Evolutionary conservation across 768 basidiomycete genomes (phyloP).

Genomic region (Mycena albidolilacea): DNA sequence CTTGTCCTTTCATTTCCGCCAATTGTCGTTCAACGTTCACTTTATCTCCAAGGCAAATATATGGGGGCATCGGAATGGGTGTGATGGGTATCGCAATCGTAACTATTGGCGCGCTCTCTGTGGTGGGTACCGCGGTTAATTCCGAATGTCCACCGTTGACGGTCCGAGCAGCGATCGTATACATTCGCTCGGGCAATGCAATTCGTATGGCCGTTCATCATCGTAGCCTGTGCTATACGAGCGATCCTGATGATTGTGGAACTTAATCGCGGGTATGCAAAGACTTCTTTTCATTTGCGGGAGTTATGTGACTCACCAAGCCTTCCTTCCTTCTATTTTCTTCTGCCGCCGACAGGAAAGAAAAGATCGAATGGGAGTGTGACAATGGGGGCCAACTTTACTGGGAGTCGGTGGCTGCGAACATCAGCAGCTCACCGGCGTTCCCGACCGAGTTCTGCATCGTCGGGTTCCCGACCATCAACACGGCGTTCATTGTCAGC

Average conservation of each 20-base stretch:
- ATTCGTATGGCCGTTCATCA: conserved; percentile 80
- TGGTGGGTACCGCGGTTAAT: conserved; percentile 60
- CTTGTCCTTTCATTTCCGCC: conserved; percentile 21
- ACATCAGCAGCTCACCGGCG: conserved; percentile 56
- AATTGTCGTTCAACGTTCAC: conserved; percentile 8
- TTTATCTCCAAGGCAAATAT: conserved; percentile 67
- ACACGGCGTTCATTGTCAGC: conserved; percentile 75
- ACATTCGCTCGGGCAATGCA: conserved; percentile 75
- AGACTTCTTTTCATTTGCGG: conserved; percentile 38
- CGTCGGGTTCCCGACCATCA: conserved; percentile 71
- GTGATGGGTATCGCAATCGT: conserved; percentile 67
- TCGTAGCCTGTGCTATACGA: conserved; percentile 74
- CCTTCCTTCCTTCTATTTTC: conserved; percentile 27
- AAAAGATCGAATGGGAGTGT: conserved; percentile 82
- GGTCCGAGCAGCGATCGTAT: conserved; percentile 70
- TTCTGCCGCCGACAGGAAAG: conserved; percentile 59
- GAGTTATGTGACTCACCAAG: conserved; percentile 37
- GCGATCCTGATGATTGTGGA: conserved; percentile 82
- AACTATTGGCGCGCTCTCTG: conserved; percentile 72
- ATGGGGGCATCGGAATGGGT: conserved; percentile 74
- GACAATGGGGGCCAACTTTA: conserved; percentile 78
- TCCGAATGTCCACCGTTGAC: conserved; percentile 35
- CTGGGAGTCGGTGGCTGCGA: conserved; percentile 60
- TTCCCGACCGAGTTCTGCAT: conserved; percentile 72
- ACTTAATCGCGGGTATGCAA: conserved; percentile 75